These are phyloP conservation scores for Rosa hybrid DNA, from an alignment of 331 rosid species.

Conservation along the genomic window DNA sequence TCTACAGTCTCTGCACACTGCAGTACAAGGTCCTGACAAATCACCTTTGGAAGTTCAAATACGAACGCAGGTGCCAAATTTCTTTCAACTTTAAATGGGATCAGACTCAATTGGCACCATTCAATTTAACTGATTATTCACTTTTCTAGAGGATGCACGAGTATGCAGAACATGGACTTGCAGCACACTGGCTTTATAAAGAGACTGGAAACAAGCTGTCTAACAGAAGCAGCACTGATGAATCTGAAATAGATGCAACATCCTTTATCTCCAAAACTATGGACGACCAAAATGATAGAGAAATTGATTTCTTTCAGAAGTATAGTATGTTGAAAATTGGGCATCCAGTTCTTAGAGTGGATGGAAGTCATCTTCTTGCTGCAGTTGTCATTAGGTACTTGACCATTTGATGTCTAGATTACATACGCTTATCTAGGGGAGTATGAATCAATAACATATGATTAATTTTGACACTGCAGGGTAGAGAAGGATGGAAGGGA, in stretches of 20 bases:
- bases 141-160: slow-evolving; percentile 87
- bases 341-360: slow-evolving; percentile 94
- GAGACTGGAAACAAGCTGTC: slow-evolving; percentile 69
- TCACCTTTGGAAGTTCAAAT: slow-evolving; percentile 98
- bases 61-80: slow-evolving; percentile 75
- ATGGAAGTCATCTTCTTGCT: slow-evolving; percentile 93
- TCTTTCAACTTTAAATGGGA: slow-evolving; percentile 18
- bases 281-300: slow-evolving; percentile 55
- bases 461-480: slow-evolving; percentile 46
- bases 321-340: slow-evolving; percentile 76
- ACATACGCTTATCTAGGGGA: neutral
- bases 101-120: slow-evolving; percentile 17
- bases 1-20: slow-evolving; percentile 94
- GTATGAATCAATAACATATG: slow-evolving; percentile 3
- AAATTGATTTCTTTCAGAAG: slow-evolving; percentile 44
- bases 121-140: slow-evolving; percentile 19
- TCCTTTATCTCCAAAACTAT: slow-evolving; percentile 58
- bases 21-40: slow-evolving; percentile 88
- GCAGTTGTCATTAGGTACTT: slow-evolving; percentile 78
- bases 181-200: slow-evolving; percentile 99
- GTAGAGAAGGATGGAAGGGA: slow-evolving; percentile 78
- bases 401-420: slow-evolving; percentile 8
- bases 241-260: slow-evolving; percentile 57
- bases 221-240: slow-evolving; percentile 46
- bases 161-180: slow-evolving; percentile 95